These are phyloP conservation scores for Fragilariopsis cylindrus DNA, from an alignment of 108 stramenopile species.

Conservation along the genomic window DNA sequence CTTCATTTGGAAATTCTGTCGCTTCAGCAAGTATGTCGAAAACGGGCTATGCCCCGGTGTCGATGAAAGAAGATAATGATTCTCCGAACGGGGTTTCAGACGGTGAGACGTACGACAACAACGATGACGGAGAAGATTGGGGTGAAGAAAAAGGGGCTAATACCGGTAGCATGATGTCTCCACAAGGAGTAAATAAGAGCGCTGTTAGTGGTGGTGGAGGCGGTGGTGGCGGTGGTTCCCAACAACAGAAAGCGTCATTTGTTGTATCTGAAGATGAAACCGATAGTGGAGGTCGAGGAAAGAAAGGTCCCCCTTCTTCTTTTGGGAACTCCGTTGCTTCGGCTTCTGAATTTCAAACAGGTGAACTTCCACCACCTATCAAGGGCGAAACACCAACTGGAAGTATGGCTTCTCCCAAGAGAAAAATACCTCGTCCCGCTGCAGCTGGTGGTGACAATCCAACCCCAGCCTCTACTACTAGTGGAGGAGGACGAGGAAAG, in stretches of 20 bases:
- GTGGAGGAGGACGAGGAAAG: background rate
- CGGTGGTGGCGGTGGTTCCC: background rate
- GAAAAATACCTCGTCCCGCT: background rate
- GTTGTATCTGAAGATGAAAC: slow-evolving; percentile 11
- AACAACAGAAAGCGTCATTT: background rate
- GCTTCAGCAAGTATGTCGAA: slow-evolving; percentile 14
- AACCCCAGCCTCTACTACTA: background rate
- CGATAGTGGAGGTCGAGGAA: background rate
- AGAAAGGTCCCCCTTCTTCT: background rate
- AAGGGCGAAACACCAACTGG: slow-evolving; percentile 6
- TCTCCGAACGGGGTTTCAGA: background rate
- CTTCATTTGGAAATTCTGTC: slow-evolving; percentile 8
- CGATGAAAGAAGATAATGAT: background rate
- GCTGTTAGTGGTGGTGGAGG: background rate
- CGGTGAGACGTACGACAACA: background rate
- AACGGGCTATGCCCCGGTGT: slow-evolving; percentile 8
- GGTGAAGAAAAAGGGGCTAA: background rate
- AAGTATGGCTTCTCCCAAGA: slow-evolving; percentile 11
- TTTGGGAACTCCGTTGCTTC: slow-evolving; percentile 2
- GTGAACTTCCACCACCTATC: background rate
- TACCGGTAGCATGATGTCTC: slow-evolving; percentile 15
- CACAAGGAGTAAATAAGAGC: background rate
- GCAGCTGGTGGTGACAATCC: background rate
- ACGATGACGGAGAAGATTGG: slow-evolving; percentile 5
- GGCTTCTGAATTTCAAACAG: slow-evolving; percentile 4